Base-by-base conservation (phyloP, 2,329 filamentous ascomycete genomes). In the Colletotrichum sp. region DNA sequence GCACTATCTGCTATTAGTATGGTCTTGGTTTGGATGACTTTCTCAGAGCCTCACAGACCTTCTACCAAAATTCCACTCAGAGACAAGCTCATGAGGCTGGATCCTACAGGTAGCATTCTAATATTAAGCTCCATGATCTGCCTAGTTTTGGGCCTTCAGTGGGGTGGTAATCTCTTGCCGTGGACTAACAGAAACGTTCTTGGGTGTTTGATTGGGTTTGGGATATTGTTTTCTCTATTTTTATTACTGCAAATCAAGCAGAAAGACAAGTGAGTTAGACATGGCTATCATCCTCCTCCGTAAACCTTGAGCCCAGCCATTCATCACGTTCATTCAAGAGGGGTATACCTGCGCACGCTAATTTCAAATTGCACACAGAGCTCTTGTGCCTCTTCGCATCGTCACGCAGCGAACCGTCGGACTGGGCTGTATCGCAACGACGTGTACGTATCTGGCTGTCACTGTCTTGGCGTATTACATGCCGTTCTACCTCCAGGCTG, bases 401-500 rank as follows among this genome's bases (percentile, higher is more conserved):
- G 21, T 28, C 7, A 59, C 13, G 21, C 55, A 59, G 55, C 24
- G 55, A 59, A 59, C 55, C 7, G 55, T 59, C 24, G 55, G 55
- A 59, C 26, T 59, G 7, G 26, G 55, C 55, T 59, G 55, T 59
- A 28, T 59, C 55, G 55, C 61, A 28, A 64, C 61, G 21, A 64
- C 61, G 5, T 64, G 61, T 39, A 64, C 61, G 18, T 64, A 64
- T 43, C 13, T 64, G 34, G 61, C 10, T 34, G 61, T 64, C 21
- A 64, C 61, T 18, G 61, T 39, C 61, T 39, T 64, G 21, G 61
- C 61, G 21, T 64, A 64, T 8, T 64, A 64, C 34, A 39, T 64
- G 21, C 61, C 61, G 12, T 64, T 64, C 21, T 64, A 64, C 61
- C 61, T 64, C 6, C 61, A 64, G 34, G 61, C 61, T 43, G 61